Conservation (phyloP, 1,284 basidiomycete genomes). For the Gomphus bonarii region DNA sequence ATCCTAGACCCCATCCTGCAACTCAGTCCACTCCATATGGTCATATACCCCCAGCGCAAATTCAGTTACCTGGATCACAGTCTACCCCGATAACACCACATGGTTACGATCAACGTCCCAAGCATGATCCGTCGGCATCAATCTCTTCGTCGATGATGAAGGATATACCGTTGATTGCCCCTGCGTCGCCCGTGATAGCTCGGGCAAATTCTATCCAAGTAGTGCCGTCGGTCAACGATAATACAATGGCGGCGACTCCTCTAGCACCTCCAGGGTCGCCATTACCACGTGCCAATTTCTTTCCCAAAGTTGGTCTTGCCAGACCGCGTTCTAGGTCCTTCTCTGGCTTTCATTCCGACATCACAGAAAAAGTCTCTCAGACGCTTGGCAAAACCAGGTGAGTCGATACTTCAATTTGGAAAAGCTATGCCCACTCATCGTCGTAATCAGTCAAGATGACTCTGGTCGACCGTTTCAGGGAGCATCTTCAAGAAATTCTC, state of each 20-base stretch:
- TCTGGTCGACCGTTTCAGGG: background rate
- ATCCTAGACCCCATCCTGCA: background rate
- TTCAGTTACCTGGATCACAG: background rate
- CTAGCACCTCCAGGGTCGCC: conserved; percentile 14
- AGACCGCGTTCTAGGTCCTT: conserved; percentile 66
- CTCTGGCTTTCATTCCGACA: conserved; percentile 40
- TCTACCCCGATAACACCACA: background rate
- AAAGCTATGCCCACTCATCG: background rate
- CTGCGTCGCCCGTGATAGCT: background rate
- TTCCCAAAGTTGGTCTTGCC: conserved; percentile 37
- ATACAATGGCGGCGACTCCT: background rate
- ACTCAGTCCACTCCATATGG: background rate
- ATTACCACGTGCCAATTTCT: conserved; percentile 52
- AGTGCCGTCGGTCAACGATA: too few species aligned
- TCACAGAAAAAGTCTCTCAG: conserved; percentile 5
- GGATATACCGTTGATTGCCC: background rate
- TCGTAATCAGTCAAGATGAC: conserved; percentile 4
- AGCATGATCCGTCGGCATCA: background rate
- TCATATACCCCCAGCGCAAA: background rate
- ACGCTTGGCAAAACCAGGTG: conserved; percentile 3
- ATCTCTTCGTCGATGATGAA: background rate
- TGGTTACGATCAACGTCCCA: background rate
- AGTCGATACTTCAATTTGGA: background rate
- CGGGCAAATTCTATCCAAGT: background rate
- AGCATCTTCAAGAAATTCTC: background rate